These are phyloP conservation scores for Penicillium simplicissimum DNA, from an alignment of 495 filamentous ascomycete species.

Conservation along the genomic window DNA sequence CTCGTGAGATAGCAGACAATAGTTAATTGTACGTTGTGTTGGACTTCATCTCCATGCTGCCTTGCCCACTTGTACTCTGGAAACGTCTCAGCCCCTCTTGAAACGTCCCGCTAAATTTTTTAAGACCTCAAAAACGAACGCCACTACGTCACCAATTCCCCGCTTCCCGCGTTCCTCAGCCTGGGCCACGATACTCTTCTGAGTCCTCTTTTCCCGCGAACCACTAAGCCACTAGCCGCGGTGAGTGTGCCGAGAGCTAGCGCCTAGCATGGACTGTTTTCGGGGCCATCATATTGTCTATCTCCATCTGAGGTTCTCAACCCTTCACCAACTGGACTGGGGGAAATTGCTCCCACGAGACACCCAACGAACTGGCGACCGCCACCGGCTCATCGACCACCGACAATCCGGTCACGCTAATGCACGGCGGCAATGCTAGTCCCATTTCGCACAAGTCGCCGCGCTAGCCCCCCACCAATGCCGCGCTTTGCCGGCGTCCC, in stretches of 20 bases:
- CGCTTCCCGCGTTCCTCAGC: neutral
- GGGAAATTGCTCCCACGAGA: neutral
- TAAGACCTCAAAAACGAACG: neutral
- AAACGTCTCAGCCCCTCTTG: neutral
- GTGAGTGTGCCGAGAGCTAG: no score
- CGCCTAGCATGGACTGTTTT: neutral
- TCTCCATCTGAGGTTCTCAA: neutral
- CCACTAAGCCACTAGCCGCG: neutral
- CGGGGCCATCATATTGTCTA: neutral
- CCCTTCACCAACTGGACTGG: neutral
- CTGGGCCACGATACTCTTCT: neutral
- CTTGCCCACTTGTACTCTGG: neutral
- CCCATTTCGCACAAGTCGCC: slow-evolving; percentile 2
- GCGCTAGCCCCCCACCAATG: neutral
- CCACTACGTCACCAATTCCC: neutral
- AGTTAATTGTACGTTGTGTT: neutral
- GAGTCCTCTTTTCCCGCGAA: neutral
- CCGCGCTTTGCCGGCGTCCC: neutral
- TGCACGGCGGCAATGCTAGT: slow-evolving; percentile 8
- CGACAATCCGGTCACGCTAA: neutral
- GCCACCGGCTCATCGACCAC: slow-evolving; percentile 7
- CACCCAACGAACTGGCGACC: neutral
- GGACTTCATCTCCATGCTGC: neutral
- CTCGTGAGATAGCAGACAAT: neutral
- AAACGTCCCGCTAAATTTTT: neutral